Evolutionary conservation across 306 rosid species (phyloP).

Genomic region (Lotus japonicus): DNA sequence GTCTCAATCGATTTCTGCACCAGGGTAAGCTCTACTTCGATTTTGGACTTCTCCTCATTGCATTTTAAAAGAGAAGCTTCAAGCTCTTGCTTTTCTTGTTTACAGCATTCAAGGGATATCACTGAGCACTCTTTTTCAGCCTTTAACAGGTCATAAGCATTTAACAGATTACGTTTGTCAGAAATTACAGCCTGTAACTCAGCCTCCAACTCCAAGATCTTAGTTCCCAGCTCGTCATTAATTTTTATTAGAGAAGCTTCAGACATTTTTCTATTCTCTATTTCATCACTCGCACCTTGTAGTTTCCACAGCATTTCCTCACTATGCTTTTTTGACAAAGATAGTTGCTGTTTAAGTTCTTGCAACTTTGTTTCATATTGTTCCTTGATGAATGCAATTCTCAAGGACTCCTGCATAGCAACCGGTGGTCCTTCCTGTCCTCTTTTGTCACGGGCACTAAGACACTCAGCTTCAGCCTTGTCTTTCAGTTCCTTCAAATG

Average conservation of each 20-base stretch:
- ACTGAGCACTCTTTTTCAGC: slow-evolving; percentile 95
- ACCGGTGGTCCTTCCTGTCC: slow-evolving; percentile 64
- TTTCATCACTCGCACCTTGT: slow-evolving; percentile 79
- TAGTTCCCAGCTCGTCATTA: slow-evolving; percentile 73
- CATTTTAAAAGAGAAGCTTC: slow-evolving; percentile 73
- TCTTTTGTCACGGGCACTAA: slow-evolving; percentile 58
- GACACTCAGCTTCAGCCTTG: slow-evolving; percentile 75
- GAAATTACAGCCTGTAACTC: slow-evolving; percentile 65
- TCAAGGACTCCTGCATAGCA: slow-evolving; percentile 82
- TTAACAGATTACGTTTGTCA: slow-evolving; percentile 81
- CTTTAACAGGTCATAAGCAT: slow-evolving; percentile 69
- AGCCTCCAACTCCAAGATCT: slow-evolving; percentile 83
- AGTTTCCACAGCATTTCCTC: slow-evolving; percentile 94
- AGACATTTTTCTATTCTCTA: slow-evolving; percentile 64
- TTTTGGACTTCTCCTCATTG: slow-evolving; percentile 64
- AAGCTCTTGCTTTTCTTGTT: slow-evolving; percentile 87
- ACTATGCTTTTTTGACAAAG: slow-evolving; percentile 72
- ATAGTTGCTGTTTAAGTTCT: slow-evolving; percentile 78
- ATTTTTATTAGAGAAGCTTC: slow-evolving; percentile 69
- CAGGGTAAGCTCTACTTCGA: slow-evolving; percentile 52
- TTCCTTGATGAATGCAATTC: slow-evolving; percentile 95
- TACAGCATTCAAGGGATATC: slow-evolving; percentile 92
- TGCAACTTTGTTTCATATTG: slow-evolving; percentile 92
- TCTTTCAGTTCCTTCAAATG: slow-evolving; percentile 93
- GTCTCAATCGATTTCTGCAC: slow-evolving; percentile 47